phyloP scores from a whole-genome alignment of 805 yeast genomes.

The Jamesozyma rosinii region DNA sequence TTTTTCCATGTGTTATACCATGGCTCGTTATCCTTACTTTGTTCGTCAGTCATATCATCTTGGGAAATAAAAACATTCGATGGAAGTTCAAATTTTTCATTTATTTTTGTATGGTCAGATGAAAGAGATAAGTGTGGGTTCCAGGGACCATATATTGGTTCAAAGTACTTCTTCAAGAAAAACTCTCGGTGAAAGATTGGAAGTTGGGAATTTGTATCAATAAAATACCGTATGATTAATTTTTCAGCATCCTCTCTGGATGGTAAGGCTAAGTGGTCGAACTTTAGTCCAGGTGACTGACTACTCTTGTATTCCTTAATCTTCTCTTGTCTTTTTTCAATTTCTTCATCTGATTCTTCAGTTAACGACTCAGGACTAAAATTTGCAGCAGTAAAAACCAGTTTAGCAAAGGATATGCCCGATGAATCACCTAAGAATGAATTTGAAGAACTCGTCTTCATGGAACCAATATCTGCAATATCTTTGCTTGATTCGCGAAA shows the following conservation, averaged over 20 bases:
- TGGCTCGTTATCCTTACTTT: slow-evolving; percentile 3
- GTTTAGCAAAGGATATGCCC: slow-evolving; percentile 65
- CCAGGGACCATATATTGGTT: slow-evolving; percentile 71
- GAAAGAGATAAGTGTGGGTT: slow-evolving; percentile 48
- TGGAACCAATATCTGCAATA: slow-evolving; percentile 17
- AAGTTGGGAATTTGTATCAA: slow-evolving; percentile 72
- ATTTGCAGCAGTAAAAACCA: slow-evolving; percentile 71
- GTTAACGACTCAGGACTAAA: slow-evolving; percentile 34
- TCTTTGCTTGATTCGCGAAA: slow-evolving; percentile 18
- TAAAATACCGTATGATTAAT: slow-evolving; percentile 56
- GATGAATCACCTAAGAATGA: slow-evolving; percentile 43
- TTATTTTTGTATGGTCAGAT: slow-evolving; percentile 42
- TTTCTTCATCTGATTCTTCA: slow-evolving; percentile 20
- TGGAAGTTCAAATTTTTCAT: slow-evolving; percentile 29
- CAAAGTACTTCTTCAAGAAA: slow-evolving; percentile 55
- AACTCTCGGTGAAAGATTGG: slow-evolving; percentile 79
- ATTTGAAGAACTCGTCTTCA: slow-evolving; percentile 20
- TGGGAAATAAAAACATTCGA: slow-evolving; percentile 8
- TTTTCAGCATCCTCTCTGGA: slow-evolving; percentile 61
- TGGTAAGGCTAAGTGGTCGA: slow-evolving; percentile 39
- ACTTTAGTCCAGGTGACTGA: slow-evolving; percentile 10
- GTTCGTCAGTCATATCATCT: slow-evolving; percentile 6
- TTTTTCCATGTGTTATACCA: slow-evolving; percentile 38
- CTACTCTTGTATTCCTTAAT: slow-evolving; percentile 15
- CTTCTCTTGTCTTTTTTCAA: slow-evolving; percentile 14